Conservation (phyloP, 2,329 filamentous ascomycete genomes). For the Aspergillus hortae region DNA sequence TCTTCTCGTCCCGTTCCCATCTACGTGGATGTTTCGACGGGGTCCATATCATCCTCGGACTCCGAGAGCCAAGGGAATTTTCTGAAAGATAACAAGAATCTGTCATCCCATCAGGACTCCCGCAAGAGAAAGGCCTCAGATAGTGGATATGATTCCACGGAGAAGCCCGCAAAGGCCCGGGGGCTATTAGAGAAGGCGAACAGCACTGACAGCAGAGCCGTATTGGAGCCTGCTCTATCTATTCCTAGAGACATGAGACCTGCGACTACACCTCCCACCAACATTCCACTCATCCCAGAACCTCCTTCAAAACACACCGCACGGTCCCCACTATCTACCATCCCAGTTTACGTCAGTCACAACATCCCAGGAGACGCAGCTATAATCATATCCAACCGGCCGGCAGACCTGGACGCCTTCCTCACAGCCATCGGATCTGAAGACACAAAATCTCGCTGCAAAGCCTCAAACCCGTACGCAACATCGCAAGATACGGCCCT, state of each 20-base stretch:
- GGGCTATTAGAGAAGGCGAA: neutral
- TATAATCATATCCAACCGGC: slow-evolving; percentile 1
- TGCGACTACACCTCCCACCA: too few relatives aligned
- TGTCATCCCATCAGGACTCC: slow-evolving; percentile 12
- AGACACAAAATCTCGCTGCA: slow-evolving; percentile 2
- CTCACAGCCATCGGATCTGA: slow-evolving; percentile 4
- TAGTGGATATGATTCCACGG: neutral
- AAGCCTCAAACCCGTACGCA: slow-evolving; percentile 19
- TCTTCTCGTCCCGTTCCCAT: slow-evolving; percentile 13
- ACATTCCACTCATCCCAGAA: too few relatives aligned
- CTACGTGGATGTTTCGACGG: slow-evolving; percentile 16
- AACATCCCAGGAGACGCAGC: neutral
- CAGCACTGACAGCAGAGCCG: neutral
- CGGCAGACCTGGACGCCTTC: neutral
- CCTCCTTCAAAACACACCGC: neutral
- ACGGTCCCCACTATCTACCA: neutral
- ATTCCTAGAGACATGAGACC: too few relatives aligned
- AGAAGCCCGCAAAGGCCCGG: neutral
- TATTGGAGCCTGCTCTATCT: too few relatives aligned
- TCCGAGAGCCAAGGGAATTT: slow-evolving; percentile 1
- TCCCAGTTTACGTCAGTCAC: neutral
- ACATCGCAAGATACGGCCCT: slow-evolving; percentile 10
- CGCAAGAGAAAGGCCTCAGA: slow-evolving; percentile 10
- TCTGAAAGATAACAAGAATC: slow-evolving; percentile 20
- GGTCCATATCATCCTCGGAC: neutral